Percentiles rank a stretch among this genome's conserved stretches.
Evolutionary conservation across 1,284 basidiomycete genomes (phyloP).

Genomic region (Tilletia caries): DNA sequence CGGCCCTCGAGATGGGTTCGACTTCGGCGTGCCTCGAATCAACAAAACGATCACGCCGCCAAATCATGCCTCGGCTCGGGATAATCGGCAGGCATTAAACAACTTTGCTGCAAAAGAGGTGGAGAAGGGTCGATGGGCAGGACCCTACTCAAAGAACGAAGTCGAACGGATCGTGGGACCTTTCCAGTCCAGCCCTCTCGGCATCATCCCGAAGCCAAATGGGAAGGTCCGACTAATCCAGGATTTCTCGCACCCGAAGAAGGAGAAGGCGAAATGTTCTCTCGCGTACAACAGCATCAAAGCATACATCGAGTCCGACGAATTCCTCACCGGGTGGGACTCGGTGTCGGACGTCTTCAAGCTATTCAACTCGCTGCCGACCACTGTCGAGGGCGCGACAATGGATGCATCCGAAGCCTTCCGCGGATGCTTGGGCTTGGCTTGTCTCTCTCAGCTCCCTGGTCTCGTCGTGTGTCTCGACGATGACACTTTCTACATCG

Average conservation of each 20-base stretch:
- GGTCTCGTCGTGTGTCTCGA: neutral
- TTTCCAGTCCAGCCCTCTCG: neutral
- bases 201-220: neutral
- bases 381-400: neutral
- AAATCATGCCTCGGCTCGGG: neutral
- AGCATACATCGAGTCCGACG: neutral
- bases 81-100: neutral
- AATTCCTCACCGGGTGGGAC: neutral
- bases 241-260: neutral
- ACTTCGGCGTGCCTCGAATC: neutral
- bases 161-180: neutral
- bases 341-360: neutral
- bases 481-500: neutral
- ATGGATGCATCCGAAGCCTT: neutral
- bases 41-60: neutral
- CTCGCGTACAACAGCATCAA: neutral
- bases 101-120: neutral
- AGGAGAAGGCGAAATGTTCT: no score
- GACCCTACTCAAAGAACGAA: neutral
- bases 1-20: neutral
- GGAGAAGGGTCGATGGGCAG: neutral
- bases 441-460: neutral
- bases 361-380: neutral
- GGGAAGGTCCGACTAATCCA: neutral
- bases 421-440: neutral